Evolutionary conservation across 768 basidiomycete species (phyloP).

Genomic region (Leccinum sublutescens): DNA sequence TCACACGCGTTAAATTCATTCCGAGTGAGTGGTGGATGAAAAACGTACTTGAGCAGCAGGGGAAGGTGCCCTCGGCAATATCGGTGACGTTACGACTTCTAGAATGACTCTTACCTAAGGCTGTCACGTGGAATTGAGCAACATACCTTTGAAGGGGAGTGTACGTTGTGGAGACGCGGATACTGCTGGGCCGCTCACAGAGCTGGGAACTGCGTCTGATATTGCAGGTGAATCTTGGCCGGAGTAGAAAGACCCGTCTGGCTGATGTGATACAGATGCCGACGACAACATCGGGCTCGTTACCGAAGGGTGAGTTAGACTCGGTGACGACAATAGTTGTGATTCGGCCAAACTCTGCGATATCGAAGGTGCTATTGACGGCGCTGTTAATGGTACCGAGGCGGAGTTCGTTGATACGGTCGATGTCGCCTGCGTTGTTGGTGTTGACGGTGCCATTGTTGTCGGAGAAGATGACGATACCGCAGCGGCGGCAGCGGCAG

Average conservation of each 20-base stretch:
- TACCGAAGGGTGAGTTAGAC: constrained; percentile 80
- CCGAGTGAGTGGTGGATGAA: constrained; percentile 4
- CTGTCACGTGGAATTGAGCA: constrained; percentile 15
- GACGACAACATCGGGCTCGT: constrained; percentile 82
- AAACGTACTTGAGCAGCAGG: constrained; percentile 43
- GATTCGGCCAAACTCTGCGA: constrained; percentile 37
- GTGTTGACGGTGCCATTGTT: constrained; percentile 23
- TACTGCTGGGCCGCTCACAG: constrained; percentile 46
- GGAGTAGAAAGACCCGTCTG: constrained; percentile 67
- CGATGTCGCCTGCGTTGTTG: constrained; percentile 38
- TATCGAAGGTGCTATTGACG: constrained; percentile 37
- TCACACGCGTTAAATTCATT: constrained; percentile 22
- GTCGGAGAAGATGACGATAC: constrained; percentile 26
- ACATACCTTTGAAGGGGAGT: constrained; percentile 47
- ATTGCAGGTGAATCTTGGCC: constrained; percentile 70
- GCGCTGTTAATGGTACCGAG: constrained; percentile 40
- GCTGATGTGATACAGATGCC: constrained; percentile 62
- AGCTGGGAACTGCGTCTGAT: constrained; percentile 58
- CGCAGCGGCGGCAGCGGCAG: constrained; percentile 76
- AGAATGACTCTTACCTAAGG: constrained; percentile 21
- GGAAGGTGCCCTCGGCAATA: constrained; percentile 41
- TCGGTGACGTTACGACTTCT: constrained; percentile 49
- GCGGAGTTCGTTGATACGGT: constrained; percentile 33
- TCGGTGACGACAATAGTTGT: constrained; percentile 63
- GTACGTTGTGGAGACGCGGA: constrained; percentile 61